phyloP scores from a whole-genome alignment of 345 rosid species.

The Gossypium arboreum region DNA sequence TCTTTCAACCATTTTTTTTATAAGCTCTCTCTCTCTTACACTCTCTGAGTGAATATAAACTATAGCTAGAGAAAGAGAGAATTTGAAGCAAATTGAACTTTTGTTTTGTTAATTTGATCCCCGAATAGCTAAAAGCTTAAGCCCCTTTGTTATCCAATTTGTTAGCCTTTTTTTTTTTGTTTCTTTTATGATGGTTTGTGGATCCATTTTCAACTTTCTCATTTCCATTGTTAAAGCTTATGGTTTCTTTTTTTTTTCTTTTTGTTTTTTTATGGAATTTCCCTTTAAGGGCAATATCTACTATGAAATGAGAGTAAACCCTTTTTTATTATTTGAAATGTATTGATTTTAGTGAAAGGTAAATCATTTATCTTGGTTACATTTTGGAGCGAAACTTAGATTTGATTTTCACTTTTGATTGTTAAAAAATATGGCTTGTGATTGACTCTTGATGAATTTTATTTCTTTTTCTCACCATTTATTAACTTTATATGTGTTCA shows the following conservation, averaged over 20 bases:
- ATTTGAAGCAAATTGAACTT: too few relatives aligned
- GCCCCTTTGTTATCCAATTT: background rate
- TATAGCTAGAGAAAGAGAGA: too few relatives aligned
- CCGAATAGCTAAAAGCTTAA: background rate
- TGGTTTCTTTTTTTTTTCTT: background rate
- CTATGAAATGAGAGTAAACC: too few relatives aligned
- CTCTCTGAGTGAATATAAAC: too few relatives aligned
- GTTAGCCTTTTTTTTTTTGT: too few relatives aligned
- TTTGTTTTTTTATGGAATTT: too few relatives aligned
- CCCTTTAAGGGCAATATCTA: too few relatives aligned
- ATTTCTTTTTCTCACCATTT: background rate
- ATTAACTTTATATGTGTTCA: background rate
- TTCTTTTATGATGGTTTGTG: too few relatives aligned
- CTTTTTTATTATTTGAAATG: background rate
- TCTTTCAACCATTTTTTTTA: too few relatives aligned
- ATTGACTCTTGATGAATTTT: background rate
- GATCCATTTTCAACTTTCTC: too few relatives aligned
- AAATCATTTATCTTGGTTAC: background rate
- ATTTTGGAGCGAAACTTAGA: constrained; percentile 1
- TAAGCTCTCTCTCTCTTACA: too few relatives aligned
- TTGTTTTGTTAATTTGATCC: background rate
- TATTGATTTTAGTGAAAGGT: background rate
- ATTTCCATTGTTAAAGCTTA: too few relatives aligned
- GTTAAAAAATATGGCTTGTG: background rate
- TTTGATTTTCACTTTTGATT: background rate